Base-by-base conservation (phyloP, 1,284 basidiomycete species). In the Cryptococcus sp. region DNA sequence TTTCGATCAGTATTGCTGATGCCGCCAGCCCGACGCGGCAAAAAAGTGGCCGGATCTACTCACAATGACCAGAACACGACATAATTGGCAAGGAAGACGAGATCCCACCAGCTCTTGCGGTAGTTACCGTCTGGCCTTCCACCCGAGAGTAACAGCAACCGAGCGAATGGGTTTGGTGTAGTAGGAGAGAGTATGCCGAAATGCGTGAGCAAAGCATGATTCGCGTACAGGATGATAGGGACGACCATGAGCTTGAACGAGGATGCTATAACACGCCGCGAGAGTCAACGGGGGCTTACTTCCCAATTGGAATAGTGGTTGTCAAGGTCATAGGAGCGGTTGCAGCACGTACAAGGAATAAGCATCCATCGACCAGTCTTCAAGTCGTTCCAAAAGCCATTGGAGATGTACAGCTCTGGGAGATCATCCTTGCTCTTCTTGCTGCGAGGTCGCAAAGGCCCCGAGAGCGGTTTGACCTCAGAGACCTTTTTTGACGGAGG, bases 1-100 rank as follows among this genome's bases (percentile, higher is more conserved):
- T 35, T 8, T 35, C 13, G 17, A 20, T 47, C 38, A 47, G 54
- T 27, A 17, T 23, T 25, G 46, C 17, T 6, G 23, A 42, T 16
- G 38, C 40, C 17, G 30, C 30, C 30, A 35, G 8, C 17, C 10
- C 15, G 30, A 40, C 35, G 13, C 20, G 19, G 19, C 25, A 8
- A 35, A 35, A 8, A 10, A 35, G 2, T 13, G 15, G 20, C 1
- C n/a, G 23, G 10, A 27, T 17, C 35, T 11, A 69, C 75, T 63
- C 47, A 78, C 77, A 93, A 91, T 1, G 92, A 95, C 81, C 90
- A 99, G 67, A 97, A 88, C 46, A 99, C 82, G 76, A 98, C 83
- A 77, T 96, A 85, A 78, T 93, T 97, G 3, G 83, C 83, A 48
- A 98, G 75, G 79, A 99, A 99, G 19, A 84, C 75, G 7, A 96